Conservation (phyloP, 1,284 basidiomycete species). For the Leccinum ponderosum region DNA sequence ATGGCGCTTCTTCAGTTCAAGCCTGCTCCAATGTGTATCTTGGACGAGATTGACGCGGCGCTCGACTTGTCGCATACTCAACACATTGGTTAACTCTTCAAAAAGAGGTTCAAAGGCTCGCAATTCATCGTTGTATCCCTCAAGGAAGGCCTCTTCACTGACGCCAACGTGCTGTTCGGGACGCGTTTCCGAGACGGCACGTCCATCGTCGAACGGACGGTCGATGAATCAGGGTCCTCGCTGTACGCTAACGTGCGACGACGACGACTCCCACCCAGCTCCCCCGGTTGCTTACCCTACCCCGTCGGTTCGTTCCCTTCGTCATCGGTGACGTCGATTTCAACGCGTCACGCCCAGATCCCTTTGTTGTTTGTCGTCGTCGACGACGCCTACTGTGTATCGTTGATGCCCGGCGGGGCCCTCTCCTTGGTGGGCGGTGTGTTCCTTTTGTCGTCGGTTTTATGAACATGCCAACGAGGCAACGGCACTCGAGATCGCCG, state of each 20-base stretch:
- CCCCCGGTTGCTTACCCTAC: no score
- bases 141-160: slow-evolving; percentile 97
- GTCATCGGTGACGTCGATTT: no score
- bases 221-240: slow-evolving; percentile 52
- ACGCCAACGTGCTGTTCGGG: slow-evolving; percentile 95
- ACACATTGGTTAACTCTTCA: slow-evolving; percentile 95
- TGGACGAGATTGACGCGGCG: slow-evolving; percentile 98
- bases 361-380: no score
- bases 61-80: slow-evolving; percentile 96
- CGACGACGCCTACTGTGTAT: no score
- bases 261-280: no score
- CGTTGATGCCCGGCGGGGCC: no score
- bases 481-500: no score
- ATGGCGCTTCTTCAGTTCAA: slow-evolving; percentile 99
- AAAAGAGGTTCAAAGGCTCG: slow-evolving; percentile 93
- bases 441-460: no score
- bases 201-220: slow-evolving; percentile 83
- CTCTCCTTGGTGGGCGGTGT: no score
- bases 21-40: slow-evolving; percentile 98
- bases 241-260: slow-evolving; percentile 32
- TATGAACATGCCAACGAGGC: slow-evolving; percentile 40
- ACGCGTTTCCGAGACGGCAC: slow-evolving; percentile 93
- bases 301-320: no score
- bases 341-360: no score
- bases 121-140: slow-evolving; percentile 98